Base-by-base conservation (phyloP, 2,329 filamentous ascomycete genomes). In the Samsoniella hepiali region DNA sequence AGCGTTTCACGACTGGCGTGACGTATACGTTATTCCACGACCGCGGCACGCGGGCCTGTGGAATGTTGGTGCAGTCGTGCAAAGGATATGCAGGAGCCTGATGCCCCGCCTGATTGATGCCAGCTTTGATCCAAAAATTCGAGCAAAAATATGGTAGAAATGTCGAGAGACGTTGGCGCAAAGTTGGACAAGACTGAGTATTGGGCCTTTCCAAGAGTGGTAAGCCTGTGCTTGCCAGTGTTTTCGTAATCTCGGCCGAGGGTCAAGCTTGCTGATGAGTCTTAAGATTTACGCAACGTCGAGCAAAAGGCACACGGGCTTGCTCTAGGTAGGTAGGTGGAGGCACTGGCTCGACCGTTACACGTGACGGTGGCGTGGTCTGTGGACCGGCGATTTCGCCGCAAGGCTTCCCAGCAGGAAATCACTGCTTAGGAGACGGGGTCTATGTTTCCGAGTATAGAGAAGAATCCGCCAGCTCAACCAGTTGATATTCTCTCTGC, bases 51-150 rank as follows among this genome's bases (percentile, higher is more conserved):
- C 58, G 40, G 22, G 29, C 49, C 49, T 56, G 31, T 55, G 59
- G 38, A 56, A 49, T 34, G 59, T 49, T 45, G 31, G 32, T n/a
- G 31, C 27, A 9, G 58, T 61, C 8, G 49, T 54, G 50, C 15
- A n/a, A 42, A 61, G 13, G 45, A 27, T 3, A 45, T 22, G 47
- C 44, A 53, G 8, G 31, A 61, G 49, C 47, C 57, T 7, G 22
- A 36, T 60, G 27, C 57, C 57, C 57, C 57, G 47, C 57, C 47
- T 60, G 47, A 8, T 40, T 60, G 47, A 8, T 40, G 27, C 4
- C 40, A n/a, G 31, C 13, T 36, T 40, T 22, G n/a, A 13, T n/a
- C 22, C 17, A 17, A 36, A 15, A 44, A 34, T 58, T 38, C 56
- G 32, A 50, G 57, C 10, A 32, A 51, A 31, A 34, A 29, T 58